Percentiles rank a stretch among this genome's conserved stretches.
phyloP scores from a whole-genome alignment of 345 rosid species.

The Viola odorata region DNA sequence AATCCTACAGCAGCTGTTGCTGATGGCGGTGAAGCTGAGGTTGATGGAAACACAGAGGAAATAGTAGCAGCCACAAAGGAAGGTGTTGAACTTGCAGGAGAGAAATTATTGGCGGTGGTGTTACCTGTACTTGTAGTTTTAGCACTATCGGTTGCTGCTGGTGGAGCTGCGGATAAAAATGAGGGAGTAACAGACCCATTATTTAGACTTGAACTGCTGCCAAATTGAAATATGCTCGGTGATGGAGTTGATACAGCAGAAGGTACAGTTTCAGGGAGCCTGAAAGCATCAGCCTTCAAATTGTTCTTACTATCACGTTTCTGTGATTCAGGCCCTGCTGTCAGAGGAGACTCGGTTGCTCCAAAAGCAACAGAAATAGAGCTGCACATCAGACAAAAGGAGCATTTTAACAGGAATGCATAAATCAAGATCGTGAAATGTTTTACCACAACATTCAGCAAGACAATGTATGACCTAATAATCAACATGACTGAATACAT shows the following conservation, averaged over 20 bases:
- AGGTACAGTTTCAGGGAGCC: slow-evolving; percentile 24
- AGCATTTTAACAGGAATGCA: neutral
- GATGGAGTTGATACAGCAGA: slow-evolving; percentile 34
- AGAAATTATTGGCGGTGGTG: slow-evolving; percentile 18
- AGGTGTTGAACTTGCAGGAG: slow-evolving; percentile 23
- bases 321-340: slow-evolving; percentile 36
- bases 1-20: slow-evolving; percentile 13
- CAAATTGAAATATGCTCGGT: slow-evolving; percentile 36
- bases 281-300: slow-evolving; percentile 22
- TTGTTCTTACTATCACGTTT: slow-evolving; percentile 26
- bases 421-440: neutral
- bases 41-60: slow-evolving; percentile 33
- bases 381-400: slow-evolving; percentile 37
- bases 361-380: slow-evolving; percentile 27
- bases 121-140: slow-evolving; percentile 13
- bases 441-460: too few relatives aligned
- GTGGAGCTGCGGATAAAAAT: slow-evolving; percentile 23
- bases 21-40: slow-evolving; percentile 28
- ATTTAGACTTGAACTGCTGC: slow-evolving; percentile 30
- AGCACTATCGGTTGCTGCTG: slow-evolving; percentile 22
- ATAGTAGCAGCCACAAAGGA: slow-evolving; percentile 39
- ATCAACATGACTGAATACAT: too few relatives aligned
- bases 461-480: neutral
- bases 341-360: slow-evolving; percentile 18
- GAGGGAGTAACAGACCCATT: slow-evolving; percentile 38